Base-by-base conservation (phyloP, 176 grass and related monocot species). In the Phragmites australis region DNA sequence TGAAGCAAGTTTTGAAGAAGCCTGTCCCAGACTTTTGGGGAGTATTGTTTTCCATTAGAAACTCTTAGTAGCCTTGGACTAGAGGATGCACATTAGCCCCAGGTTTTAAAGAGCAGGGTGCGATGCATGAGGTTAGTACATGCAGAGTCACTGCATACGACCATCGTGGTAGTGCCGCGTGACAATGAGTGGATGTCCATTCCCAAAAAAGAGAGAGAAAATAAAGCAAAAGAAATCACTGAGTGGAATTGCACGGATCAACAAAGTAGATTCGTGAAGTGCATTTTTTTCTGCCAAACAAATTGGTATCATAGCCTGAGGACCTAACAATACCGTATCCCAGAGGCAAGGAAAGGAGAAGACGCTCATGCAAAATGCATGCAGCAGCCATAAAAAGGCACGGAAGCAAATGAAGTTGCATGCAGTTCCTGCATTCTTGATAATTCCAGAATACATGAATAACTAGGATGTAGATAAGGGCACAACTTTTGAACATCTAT, bases 1-100 rank as follows among this genome's bases (percentile, higher is more conserved):
- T 97, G 90, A 97, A 93, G 75, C 93, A 97, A 67, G 93, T 97
- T 83, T 89, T 97, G 52, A 90, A 84, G 74, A 93, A 97, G 80
- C 82, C 68, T 9, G 90, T 90, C 54, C 90, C 88, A 47, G 88
- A 81, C 78, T 97, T 93, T 45, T 77, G 27, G 65, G 75, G 14
- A 64, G 45, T 78, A 59, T 78, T 81, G n/a, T 44, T 73, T 46
- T 92, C 82, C 83, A 90, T 85, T 75, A 41, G 53, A 68, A 84
- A 69, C 54, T 74, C 58, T 59, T 61, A 58, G 83, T 87, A 72
- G 65, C 81, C 56, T 72, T 75, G 59, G 55, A 82, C 49, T 88
- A 56, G 74, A 66, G 34, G 40, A 62, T 74, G 58, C 34, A 54
- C 65, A 59, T 68, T 42, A 53, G 21, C 32, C 37, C 18, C 42